Percentiles rank a stretch among this genome's conserved stretches.
Conservation (phyloP, 2,329 filamentous ascomycete genomes). For the Fusarium paranaense region DNA sequence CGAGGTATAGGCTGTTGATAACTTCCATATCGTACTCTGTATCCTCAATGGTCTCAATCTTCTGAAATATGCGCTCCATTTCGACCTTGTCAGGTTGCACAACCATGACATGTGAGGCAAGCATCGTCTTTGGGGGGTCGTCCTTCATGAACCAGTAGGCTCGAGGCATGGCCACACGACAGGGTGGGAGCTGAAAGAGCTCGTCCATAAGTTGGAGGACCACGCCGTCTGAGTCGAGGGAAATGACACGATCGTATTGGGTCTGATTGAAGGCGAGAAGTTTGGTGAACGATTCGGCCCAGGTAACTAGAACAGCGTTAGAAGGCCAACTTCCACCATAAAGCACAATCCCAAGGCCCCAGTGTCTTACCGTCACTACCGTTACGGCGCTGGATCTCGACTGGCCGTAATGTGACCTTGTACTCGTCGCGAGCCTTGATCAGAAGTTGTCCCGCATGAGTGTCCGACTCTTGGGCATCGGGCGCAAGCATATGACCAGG, state of each 20-base stretch:
- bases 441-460: conserved; percentile 43
- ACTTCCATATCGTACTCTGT: conserved; percentile 75
- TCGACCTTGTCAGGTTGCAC: conserved; percentile 68
- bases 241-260: conserved; percentile 63
- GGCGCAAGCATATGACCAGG: conserved; percentile 53
- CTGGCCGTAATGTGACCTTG: conserved; percentile 56
- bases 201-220: conserved; percentile 76
- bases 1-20: conserved; percentile 70
- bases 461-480: not conserved
- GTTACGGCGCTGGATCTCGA: conserved; percentile 53
- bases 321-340: not conserved
- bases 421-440: conserved; percentile 58
- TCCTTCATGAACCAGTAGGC: conserved; percentile 76
- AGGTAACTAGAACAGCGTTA: conserved; percentile 55
- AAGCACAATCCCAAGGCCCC: no score
- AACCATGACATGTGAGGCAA: conserved; percentile 72
- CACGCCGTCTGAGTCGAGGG: conserved; percentile 73
- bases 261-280: conserved; percentile 76
- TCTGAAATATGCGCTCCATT: conserved; percentile 53
- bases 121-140: conserved; percentile 53
- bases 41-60: conserved; percentile 42
- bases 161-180: conserved; percentile 74
- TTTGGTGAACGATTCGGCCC: conserved; percentile 76
- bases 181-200: conserved; percentile 74
- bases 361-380: conserved; percentile 49